A percentile compares a stretch with the other conserved stretches of the same genome.
Conservation (phyloP, 2,329 filamentous ascomycete species). For the Xylariaceae sp. region DNA sequence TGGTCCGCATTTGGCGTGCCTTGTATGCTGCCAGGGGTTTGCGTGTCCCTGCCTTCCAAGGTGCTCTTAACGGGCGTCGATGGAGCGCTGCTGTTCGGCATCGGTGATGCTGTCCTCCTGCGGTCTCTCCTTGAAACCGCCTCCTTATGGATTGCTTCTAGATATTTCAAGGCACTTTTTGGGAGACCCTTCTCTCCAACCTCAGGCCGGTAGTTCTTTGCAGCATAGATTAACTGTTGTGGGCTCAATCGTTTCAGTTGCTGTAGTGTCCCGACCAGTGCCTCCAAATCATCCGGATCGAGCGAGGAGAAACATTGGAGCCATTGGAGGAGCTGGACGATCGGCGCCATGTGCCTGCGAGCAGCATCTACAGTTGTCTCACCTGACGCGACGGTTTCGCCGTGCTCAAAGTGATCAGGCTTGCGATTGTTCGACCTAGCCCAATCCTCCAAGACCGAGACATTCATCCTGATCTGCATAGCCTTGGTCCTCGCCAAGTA, state of each 20-base stretch:
- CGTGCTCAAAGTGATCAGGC: slow-evolving; percentile 92
- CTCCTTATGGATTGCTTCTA: slow-evolving; percentile 75
- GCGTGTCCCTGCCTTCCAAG: slow-evolving; percentile 39
- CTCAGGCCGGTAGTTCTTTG: slow-evolving; percentile 89
- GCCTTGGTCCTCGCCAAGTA: slow-evolving; percentile 95
- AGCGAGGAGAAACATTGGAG: slow-evolving; percentile 95
- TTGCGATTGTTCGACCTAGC: slow-evolving; percentile 87
- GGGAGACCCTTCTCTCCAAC: slow-evolving; percentile 90
- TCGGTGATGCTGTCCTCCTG: slow-evolving; percentile 42
- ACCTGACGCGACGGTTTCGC: slow-evolving; percentile 77
- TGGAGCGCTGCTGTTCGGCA: slow-evolving; percentile 28
- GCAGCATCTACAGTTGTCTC: slow-evolving; percentile 84
- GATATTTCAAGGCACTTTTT: slow-evolving; percentile 83
- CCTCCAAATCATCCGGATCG: slow-evolving; percentile 78
- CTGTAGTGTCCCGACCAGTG: slow-evolving; percentile 80
- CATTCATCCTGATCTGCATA: slow-evolving; percentile 99
- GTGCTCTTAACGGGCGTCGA: slow-evolving; percentile 33
- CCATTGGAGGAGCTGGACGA: slow-evolving; percentile 95
- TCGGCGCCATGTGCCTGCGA: slow-evolving; percentile 77
- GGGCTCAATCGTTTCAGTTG: slow-evolving; percentile 82
- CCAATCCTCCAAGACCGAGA: slow-evolving; percentile 94
- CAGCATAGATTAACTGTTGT: slow-evolving; percentile 85
- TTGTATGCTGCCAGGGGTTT: slow-evolving; percentile 37
- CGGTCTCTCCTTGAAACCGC: slow-evolving; percentile 55
- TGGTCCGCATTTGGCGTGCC: slow-evolving; percentile 35